Conservation (phyloP, 805 yeast genomes). For the Teunomyces cretensis region DNA sequence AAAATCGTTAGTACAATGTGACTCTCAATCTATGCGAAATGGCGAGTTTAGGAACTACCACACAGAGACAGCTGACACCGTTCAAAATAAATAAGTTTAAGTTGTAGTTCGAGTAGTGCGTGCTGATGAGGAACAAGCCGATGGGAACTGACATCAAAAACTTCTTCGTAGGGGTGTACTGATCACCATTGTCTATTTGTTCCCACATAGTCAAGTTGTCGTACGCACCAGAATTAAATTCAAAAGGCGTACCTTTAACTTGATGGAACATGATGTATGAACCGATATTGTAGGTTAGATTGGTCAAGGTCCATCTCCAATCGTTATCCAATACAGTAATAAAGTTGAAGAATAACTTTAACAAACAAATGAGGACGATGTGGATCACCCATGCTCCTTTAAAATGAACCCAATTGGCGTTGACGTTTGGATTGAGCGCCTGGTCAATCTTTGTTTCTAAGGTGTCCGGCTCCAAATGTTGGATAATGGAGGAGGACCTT, state of each 20-base stretch:
- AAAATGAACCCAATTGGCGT: constrained; percentile 94
- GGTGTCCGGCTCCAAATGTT: constrained; percentile 91
- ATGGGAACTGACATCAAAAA: constrained; percentile 93
- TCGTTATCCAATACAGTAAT: constrained; percentile 80
- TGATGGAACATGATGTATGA: constrained; percentile 95
- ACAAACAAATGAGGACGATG: constrained; percentile 71
- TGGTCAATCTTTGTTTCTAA: constrained; percentile 92
- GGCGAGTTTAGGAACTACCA: constrained; percentile 90
- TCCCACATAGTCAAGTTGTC: constrained; percentile 99
- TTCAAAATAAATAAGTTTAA: constrained; percentile 75
- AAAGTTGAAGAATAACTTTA: constrained; percentile 75
- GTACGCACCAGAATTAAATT: constrained; percentile 93
- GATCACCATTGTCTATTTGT: constrained; percentile 93
- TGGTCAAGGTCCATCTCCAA: constrained; percentile 92
- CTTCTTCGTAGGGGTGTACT: constrained; percentile 94
- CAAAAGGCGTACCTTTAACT: constrained; percentile 96
- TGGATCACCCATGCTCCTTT: constrained; percentile 97
- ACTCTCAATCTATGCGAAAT: constrained; percentile 76
- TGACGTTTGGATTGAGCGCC: constrained; percentile 80
- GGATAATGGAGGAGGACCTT: constrained; percentile 83
- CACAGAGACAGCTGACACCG: constrained; percentile 76
- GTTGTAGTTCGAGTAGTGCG: constrained; percentile 89
- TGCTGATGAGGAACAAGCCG: constrained; percentile 75
- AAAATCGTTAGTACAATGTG: constrained; percentile 31
- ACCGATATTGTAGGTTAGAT: constrained; percentile 85